A percentile compares a stretch with the other conserved stretches of the same genome.
phyloP scores from a whole-genome alignment of 768 basidiomycete species.

The Scleroderma citrinum region DNA sequence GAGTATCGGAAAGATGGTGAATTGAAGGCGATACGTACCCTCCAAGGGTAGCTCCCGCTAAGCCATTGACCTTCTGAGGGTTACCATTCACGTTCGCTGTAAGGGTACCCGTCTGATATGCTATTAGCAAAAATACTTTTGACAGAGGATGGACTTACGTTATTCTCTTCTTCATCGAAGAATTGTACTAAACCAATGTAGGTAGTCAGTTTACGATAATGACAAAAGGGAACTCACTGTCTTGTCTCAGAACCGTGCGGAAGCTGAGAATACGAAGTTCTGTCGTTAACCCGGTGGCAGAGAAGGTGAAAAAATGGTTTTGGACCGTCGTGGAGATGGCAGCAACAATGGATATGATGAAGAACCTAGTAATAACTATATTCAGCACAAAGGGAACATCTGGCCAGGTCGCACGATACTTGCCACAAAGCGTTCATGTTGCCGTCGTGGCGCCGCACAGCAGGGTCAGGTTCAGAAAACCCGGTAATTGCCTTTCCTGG shows the following conservation, averaged over 20 bases:
- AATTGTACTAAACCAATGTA: constrained; percentile 52
- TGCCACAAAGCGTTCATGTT: constrained; percentile 67
- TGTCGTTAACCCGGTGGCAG: constrained; percentile 65
- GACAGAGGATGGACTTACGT: constrained; percentile 34
- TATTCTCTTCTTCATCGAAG: constrained; percentile 86
- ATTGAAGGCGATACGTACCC: constrained; percentile 32
- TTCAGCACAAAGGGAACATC: not conserved
- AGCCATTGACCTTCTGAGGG: constrained; percentile 83
- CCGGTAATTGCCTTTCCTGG: not conserved
- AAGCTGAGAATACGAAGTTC: constrained; percentile 70
- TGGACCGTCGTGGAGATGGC: constrained; percentile 57
- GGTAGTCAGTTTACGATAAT: not conserved
- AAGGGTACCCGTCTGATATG: constrained; percentile 64
- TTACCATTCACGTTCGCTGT: constrained; percentile 78
- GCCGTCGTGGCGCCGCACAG: not conserved
- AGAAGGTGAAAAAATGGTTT: constrained; percentile 60
- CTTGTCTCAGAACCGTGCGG: constrained; percentile 79
- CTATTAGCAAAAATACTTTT: not conserved
- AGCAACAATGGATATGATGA: constrained; percentile 72
- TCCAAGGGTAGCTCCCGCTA: constrained; percentile 85
- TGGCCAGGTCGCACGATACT: constrained; percentile 13
- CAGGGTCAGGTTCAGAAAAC: not conserved
- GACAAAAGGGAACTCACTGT: constrained; percentile 43
- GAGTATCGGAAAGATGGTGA: not conserved
- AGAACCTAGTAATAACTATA: constrained; percentile 54